Conservation (phyloP, 495 filamentous ascomycete genomes). For the Coniosporium apollinis region DNA sequence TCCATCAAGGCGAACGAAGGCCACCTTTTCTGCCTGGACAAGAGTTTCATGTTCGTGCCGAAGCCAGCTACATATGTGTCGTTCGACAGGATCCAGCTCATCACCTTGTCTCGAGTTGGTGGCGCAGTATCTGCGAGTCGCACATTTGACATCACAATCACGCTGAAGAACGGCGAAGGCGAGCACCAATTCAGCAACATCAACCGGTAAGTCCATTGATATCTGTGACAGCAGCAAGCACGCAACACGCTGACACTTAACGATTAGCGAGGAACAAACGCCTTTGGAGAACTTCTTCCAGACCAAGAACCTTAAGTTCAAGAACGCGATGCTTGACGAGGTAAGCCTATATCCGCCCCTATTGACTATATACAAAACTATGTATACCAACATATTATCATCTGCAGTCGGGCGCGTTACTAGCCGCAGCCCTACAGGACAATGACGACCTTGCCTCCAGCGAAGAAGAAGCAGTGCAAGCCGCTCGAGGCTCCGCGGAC, state of each 20-base stretch:
- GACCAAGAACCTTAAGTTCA: constrained; percentile 77
- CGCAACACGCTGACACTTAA: constrained; percentile 2
- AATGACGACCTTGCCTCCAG: constrained; percentile 56
- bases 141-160: constrained; percentile 92
- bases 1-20: constrained; percentile 98
- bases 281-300: constrained; percentile 93
- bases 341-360: constrained; percentile 20
- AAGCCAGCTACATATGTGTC: constrained; percentile 95
- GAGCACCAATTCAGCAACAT: constrained; percentile 98
- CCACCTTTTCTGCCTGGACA: constrained; percentile 90
- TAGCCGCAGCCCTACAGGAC: constrained; percentile 65
- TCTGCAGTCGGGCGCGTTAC: constrained; percentile 38
- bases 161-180: constrained; percentile 56
- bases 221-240: neutral
- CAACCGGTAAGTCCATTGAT: constrained; percentile 45
- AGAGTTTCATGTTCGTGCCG: constrained; percentile 97
- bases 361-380: constrained; percentile 1
- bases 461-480: constrained; percentile 57
- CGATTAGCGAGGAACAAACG: constrained; percentile 68
- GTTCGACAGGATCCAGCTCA: constrained; percentile 71
- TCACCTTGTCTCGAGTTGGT: constrained; percentile 91
- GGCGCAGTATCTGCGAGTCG: constrained; percentile 85
- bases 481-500: constrained; percentile 79
- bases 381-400: constrained; percentile 7
- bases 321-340: constrained; percentile 83